These are phyloP conservation scores for Albophoma yamanashiensis DNA, from an alignment of 2,329 filamentous ascomycete genomes.

Conservation along the genomic window DNA sequence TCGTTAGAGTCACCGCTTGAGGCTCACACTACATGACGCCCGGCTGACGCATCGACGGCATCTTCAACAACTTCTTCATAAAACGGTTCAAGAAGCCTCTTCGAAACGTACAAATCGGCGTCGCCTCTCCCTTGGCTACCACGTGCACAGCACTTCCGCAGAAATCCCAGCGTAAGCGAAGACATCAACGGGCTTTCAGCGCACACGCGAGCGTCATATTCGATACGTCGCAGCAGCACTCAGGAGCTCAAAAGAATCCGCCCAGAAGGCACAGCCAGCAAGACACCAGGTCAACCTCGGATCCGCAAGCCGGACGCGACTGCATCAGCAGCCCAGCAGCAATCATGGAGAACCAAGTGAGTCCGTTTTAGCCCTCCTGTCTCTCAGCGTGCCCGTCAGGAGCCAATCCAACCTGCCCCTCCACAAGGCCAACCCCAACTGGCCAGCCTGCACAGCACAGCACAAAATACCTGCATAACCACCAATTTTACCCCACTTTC, in stretches of 20 bases:
- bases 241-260: not conserved
- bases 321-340: not conserved
- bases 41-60: not conserved
- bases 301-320: not conserved
- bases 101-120: not conserved
- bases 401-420: conserved; percentile 2
- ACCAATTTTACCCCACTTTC: conserved; percentile 7
- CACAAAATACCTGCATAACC: conserved; percentile 1
- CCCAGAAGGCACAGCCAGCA: not conserved
- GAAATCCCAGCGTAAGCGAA: not conserved
- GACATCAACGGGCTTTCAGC: not conserved
- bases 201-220: not conserved
- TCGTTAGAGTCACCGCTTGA: not conserved
- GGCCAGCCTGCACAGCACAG: not conserved
- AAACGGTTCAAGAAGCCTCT: not conserved
- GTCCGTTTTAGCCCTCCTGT: conserved; percentile 1
- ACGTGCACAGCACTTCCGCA: not conserved
- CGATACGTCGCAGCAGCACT: not conserved
- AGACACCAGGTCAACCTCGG: not conserved
- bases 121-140: not conserved
- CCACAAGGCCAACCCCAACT: not conserved
- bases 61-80: not conserved
- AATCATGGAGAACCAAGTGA: conserved; percentile 11
- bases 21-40: not conserved
- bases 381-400: not conserved